Evolutionary conservation across 2,329 filamentous ascomycete species (phyloP).

Genomic region (Penicillium hordei): DNA sequence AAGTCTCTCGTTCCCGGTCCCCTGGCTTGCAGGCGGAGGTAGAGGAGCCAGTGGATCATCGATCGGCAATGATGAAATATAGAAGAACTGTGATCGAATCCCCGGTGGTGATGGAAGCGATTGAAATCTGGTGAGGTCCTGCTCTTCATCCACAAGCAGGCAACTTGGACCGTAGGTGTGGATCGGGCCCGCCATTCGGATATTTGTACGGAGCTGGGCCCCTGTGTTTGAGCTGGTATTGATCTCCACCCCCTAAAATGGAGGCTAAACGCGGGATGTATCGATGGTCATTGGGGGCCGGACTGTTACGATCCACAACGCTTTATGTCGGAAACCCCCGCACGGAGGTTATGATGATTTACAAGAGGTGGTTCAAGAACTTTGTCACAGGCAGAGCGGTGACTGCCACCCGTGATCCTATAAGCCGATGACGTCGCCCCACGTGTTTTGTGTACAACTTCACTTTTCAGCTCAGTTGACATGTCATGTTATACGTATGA

Average conservation of each 20-base stretch:
- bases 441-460: slow-evolving; percentile 27
- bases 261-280: slow-evolving; percentile 10
- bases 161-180: slow-evolving; percentile 65
- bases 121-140: slow-evolving; percentile 34
- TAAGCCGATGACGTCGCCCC: slow-evolving; percentile 38
- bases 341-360: background rate
- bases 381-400: background rate
- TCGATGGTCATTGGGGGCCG: slow-evolving; percentile 15
- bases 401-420: slow-evolving; percentile 8
- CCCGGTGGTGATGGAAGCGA: slow-evolving; percentile 53
- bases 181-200: slow-evolving; percentile 41
- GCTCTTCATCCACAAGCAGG: slow-evolving; percentile 43
- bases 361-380: background rate
- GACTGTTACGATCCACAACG: slow-evolving; percentile 1
- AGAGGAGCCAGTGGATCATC: slow-evolving; percentile 80
- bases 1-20: slow-evolving; percentile 54
- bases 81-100: slow-evolving; percentile 76
- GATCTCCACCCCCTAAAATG: slow-evolving; percentile 3
- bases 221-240: background rate
- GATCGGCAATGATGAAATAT: slow-evolving; percentile 76
- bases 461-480: background rate
- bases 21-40: slow-evolving; percentile 52
- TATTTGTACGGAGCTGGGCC: background rate
- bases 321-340: slow-evolving; percentile 9
- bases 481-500: background rate